Evolutionary conservation across 2,329 filamentous ascomycete genomes (phyloP), one percentile per base, ranked within the genome.

Genomic region (Aureobasidium leucospermi): DNA sequence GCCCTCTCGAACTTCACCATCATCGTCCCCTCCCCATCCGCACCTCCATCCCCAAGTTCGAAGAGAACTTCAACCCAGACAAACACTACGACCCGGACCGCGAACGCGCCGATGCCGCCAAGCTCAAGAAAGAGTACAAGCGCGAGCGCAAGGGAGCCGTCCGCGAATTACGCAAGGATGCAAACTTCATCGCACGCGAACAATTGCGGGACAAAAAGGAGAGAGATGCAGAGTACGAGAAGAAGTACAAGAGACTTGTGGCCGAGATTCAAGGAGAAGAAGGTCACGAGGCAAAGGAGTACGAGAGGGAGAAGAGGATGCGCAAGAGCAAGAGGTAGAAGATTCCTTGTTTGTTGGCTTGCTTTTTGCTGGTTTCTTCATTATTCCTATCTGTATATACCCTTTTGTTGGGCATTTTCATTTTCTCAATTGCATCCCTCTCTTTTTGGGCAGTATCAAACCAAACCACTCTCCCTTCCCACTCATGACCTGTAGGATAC

Each of bases 41-140:
- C 73, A 86, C 85, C 7, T 86, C 84, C 61, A 85, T 96, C 48
- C 94, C 94, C 74, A 96, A 96, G 74, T 99, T 97, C 76, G 94
- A 97, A 76, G 93, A 96, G 71, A 82, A 84, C 60, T 99, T 91
- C 82, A 94, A 96, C 73, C 94, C 94, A 3, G 85, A 89, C 77
- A 93, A 91, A 77, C 94, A 97, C 81, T 97, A 99, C 82, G 95
- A 99, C 71, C 91, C 91, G 0, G 89, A 99, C 75, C 87, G 86
- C 66, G 91, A 96, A 74, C 89, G 94, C 36, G 87, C 89, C 23
- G 91, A 96, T 70, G 76, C 88, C 63, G 86, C 86, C 70, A 94
- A 92, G 74, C 82, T 99, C 69, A 86, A 86, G 76, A 86, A 86
- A 63, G 93, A 97, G 78, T 89, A 92, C 82, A 96, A 96, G 85